Evolutionary conservation across 2,329 filamentous ascomycete species (phyloP), one percentile per base, ranked within the genome.

Genomic region (Penicillium palitans): DNA sequence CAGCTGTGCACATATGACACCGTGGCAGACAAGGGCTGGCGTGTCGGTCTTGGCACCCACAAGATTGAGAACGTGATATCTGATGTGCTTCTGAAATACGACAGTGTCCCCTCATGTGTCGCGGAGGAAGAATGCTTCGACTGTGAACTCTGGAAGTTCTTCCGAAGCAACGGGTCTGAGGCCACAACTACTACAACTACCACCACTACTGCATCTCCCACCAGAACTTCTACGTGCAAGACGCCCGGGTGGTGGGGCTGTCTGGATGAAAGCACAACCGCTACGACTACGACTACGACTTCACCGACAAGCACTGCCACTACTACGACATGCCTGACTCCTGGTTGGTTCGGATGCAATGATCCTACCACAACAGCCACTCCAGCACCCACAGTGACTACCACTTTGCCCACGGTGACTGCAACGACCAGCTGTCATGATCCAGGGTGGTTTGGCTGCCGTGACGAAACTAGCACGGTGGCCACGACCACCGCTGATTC

Each of bases 141-240:
- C 73, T 98, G 93, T 70, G 90, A 86, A 58, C 87, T 89, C 56
- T 98, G 95, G 95, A 96, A 96, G 70, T 96, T 92, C 81, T 96
- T 91, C 70, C 89, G 93, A 74, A 96, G 92, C 73, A 97, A 97
- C 72, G 90, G 90, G 31, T 95, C 90, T 2, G 89, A 93, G 62
- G 83, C 82, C 1, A 91, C 87, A 0, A 90, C 88, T 0, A 86
- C 86, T 0, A 81, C 73, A 0, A 80, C 85, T 2, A 80, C 79
- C 3, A 81, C 83, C 0, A 84, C 83, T 1, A 82, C 83, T 1
- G 81, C 82, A 2, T 86, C 84, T 3, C 76, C 83, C 52, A 92
- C 88, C 1, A 83, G 91, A 45, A 96, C 93, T 0, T 87, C 60
- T 9, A 67, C 69, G 10, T 72, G 70, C 60, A 48, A 67, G 31